A percentile compares a stretch with the other conserved stretches of the same genome.
phyloP scores from a whole-genome alignment of 257 asterid genomes.

The Asclepias syriaca region DNA sequence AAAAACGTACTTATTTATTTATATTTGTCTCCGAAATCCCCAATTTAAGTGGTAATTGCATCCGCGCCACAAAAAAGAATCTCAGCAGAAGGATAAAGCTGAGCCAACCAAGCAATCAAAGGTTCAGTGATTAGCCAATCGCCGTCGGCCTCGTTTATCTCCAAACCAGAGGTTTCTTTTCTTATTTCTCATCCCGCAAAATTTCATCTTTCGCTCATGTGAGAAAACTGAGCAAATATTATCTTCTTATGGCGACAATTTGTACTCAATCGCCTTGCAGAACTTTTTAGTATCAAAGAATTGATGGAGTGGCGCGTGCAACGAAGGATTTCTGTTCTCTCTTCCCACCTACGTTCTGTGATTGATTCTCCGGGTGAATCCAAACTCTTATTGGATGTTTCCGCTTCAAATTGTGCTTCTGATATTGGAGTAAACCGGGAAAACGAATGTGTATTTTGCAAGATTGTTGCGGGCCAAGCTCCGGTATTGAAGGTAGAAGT shows the following conservation, averaged over 20 bases:
- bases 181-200: background rate
- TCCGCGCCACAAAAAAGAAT: conserved; percentile 15
- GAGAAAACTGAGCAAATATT: background rate
- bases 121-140: background rate
- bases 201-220: background rate
- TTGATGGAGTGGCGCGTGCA: conserved; percentile 54
- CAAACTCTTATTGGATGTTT: conserved; percentile 20
- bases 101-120: background rate
- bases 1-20: no score
- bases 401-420: conserved; percentile 33
- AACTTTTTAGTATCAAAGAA: background rate
- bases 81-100: conserved; percentile 1
- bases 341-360: conserved; percentile 54
- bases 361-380: conserved; percentile 19
- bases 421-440: conserved; percentile 21
- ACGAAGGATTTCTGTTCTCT: conserved; percentile 67
- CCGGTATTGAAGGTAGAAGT: conserved; percentile 63
- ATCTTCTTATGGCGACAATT: background rate
- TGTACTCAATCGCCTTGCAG: background rate
- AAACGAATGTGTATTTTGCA: conserved; percentile 61
- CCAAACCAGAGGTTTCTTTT: background rate
- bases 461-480: conserved; percentile 62
- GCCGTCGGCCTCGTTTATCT: background rate
- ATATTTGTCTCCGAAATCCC: no score
- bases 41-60: background rate